Base-by-base conservation (phyloP, 2,329 filamentous ascomycete species). In the Aspergillus alliaceus region DNA sequence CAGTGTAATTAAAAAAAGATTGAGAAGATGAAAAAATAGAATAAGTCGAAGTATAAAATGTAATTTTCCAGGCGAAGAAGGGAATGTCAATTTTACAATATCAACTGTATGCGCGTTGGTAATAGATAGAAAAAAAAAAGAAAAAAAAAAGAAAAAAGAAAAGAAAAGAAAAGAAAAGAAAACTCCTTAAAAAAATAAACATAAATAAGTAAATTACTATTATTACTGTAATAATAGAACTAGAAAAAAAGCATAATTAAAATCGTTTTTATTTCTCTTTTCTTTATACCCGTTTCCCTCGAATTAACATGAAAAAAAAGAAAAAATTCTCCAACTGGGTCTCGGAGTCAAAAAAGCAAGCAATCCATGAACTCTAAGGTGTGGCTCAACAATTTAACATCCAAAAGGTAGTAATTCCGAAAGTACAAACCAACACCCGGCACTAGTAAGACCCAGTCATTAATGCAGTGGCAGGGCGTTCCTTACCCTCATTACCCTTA, bases 391-490 rank as follows among this genome's bases (percentile, higher is more conserved):
- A 35, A 54, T 53, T 32, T 58, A 46, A 55, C 50, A 40, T 40
- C 15, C 22, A 54, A 44, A 37, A 29, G 35, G 31, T 42, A 54
- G 47, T 54, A 58, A 54, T 37, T 47, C 56, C 56, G 56, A 58
- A 54, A 47, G 44, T 47, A 39, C 47, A 44, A 32, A 34, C 56
- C 56, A 58, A 48, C 31, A 37, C 40, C 53, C 47, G 51, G 54
- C 49, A 52, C 54, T 47, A 56, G 48, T 51, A 32, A 24, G 51
- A 47, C 31, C 39, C 51, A 53, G 51, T 53, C 29, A 40, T 42
- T 44, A 53, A 34, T 53, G n/a, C n/a, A n/a, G n/a, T n/a, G 51
- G 39, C 39, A 53, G 39, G 51, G 51, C 35, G 22, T 46, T 53
- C 51, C 40, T 47, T 53, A 53, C 40, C 27, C 25, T 46, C 25